These are phyloP conservation scores for Paramecium bursaria DNA, from an alignment of 73 alveolate species.

Conservation along the genomic window DNA sequence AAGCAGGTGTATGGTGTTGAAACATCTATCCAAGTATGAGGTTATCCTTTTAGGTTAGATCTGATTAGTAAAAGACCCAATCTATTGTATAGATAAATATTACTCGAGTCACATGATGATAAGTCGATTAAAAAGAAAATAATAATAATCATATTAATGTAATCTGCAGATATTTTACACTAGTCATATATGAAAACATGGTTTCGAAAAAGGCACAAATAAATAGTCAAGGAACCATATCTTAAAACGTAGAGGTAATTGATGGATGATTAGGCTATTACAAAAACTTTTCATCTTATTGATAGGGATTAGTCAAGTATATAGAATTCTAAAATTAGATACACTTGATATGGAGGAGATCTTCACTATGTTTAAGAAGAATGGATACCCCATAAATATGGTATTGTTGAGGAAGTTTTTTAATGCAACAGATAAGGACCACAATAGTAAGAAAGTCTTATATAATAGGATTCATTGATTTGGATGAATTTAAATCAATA, in stretches of 20 bases:
- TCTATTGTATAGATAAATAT: no score
- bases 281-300: constrained; percentile 23
- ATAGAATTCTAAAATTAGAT: neutral
- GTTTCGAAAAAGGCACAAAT: constrained; percentile 34
- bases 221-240: neutral
- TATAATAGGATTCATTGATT: constrained; percentile 42
- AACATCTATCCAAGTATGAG: no score
- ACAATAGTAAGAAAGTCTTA: neutral
- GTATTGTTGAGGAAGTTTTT: constrained; percentile 13
- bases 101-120: no score
- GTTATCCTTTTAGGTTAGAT: no score
- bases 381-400: constrained; percentile 43
- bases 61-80: no score
- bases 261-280: constrained; percentile 13
- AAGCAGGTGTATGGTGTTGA: no score
- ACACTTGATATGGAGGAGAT: constrained; percentile 34
- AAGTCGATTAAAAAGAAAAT: no score
- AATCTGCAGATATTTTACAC: no score
- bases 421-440: constrained; percentile 41
- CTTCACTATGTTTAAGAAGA: constrained; percentile 35
- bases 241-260: constrained; percentile 27
- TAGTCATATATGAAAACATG: constrained; percentile 36
- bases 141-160: no score
- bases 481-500: constrained; percentile 43
- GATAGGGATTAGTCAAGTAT: constrained; percentile 56